Evolutionary conservation across 495 filamentous ascomycete genomes (phyloP).

Genomic region (Tuber aestivum): DNA sequence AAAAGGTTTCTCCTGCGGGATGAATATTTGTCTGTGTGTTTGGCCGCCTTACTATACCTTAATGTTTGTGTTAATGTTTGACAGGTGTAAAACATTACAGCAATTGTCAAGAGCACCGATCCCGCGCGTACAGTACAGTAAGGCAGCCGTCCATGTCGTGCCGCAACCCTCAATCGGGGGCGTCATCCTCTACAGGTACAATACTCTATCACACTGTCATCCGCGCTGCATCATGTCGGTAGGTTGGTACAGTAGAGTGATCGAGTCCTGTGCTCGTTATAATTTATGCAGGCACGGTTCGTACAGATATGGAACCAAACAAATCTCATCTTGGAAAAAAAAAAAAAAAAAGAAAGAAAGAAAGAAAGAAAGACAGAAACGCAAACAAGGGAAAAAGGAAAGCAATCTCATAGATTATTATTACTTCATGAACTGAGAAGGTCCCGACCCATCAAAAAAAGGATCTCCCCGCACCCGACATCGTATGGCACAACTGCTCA

Average conservation of each 20-base stretch:
- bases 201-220: neutral
- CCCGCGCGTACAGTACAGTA: neutral
- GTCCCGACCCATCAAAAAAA: neutral
- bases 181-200: neutral
- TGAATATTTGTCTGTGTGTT: neutral
- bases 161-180: neutral
- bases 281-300: neutral
- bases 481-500: no score
- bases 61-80: neutral
- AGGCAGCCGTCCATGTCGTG: neutral
- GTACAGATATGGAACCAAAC: neutral
- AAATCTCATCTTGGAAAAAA: neutral
- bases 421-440: neutral
- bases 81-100: constrained; percentile 5
- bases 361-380: neutral
- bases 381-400: neutral
- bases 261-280: neutral
- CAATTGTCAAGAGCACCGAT: neutral
- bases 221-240: neutral
- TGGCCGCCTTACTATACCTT: neutral
- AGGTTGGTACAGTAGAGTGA: neutral
- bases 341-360: neutral
- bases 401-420: neutral
- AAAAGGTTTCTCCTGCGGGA: neutral
- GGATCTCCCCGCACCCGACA: no score